phyloP scores from a whole-genome alignment of 1,284 basidiomycete species.

The Apiotrichum sp. region DNA sequence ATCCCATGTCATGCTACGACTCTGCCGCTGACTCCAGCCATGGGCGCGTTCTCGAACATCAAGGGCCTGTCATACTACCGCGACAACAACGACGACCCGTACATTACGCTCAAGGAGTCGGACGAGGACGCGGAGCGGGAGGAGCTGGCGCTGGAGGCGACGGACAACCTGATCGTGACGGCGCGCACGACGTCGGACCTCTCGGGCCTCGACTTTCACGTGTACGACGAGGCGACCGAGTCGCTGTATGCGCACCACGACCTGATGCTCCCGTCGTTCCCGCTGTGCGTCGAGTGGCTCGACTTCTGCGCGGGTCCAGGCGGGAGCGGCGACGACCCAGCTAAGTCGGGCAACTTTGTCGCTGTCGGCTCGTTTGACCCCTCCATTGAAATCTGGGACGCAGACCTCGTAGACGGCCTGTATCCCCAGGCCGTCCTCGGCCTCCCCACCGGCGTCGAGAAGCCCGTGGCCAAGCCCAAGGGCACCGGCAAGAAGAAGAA shows the following conservation, averaged over 20 bases:
- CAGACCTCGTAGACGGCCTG: slow-evolving; percentile 88
- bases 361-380: slow-evolving; percentile 97
- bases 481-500: slow-evolving; percentile 93
- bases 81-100: slow-evolving; percentile 91
- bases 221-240: slow-evolving; percentile 86
- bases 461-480: slow-evolving; percentile 66
- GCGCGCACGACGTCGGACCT: slow-evolving; percentile 97
- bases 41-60: slow-evolving; percentile 91
- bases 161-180: slow-evolving; percentile 85
- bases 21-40: slow-evolving; percentile 49
- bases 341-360: slow-evolving; percentile 69
- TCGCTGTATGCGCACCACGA: slow-evolving; percentile 97
- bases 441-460: slow-evolving; percentile 59
- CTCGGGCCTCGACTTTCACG: slow-evolving; percentile 89
- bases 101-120: slow-evolving; percentile 88
- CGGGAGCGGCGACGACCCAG: slow-evolving; percentile 35
- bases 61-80: slow-evolving; percentile 90
- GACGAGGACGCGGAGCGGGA: slow-evolving; percentile 72
- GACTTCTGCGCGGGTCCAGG: slow-evolving; percentile 60
- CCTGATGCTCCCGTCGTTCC: slow-evolving; percentile 94
- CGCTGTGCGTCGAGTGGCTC: slow-evolving; percentile 98
- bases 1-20: no score
- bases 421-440: slow-evolving; percentile 91
- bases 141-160: slow-evolving; percentile 81
- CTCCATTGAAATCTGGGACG: slow-evolving; percentile 97